Evolutionary conservation across 106 monocot species (phyloP).

Genomic region (Chionographis japonica): DNA sequence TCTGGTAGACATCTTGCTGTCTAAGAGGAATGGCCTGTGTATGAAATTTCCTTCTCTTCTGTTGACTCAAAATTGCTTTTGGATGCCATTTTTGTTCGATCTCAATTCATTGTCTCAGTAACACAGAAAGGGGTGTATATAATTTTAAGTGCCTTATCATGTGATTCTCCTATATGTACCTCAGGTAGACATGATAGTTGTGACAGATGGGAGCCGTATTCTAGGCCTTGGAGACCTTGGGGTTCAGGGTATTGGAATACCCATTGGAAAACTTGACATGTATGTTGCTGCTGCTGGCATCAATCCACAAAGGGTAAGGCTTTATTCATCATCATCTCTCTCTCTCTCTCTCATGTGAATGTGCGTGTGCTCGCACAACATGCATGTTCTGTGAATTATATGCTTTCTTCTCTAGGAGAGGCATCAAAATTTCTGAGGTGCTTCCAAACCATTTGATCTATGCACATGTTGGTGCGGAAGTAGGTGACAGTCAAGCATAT

Average conservation of each 20-base stretch:
- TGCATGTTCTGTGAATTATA: too few species aligned
- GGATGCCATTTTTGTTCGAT: background rate
- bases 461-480: too few species aligned
- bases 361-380: too few species aligned
- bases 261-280: conserved; percentile 98
- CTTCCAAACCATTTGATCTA: too few species aligned
- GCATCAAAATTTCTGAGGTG: too few species aligned
- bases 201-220: conserved; percentile 99
- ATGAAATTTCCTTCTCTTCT: too few species aligned
- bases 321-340: background rate
- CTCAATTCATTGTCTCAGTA: background rate
- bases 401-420: too few species aligned
- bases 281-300: conserved; percentile 99
- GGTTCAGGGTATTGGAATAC: conserved; percentile 99
- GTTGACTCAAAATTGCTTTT: background rate
- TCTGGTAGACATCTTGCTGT: too few species aligned
- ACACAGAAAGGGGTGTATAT: background rate
- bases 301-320: conserved; percentile 90
- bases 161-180: conserved; percentile 1
- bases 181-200: conserved; percentile 97
- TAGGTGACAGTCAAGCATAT: too few species aligned
- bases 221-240: conserved; percentile 98
- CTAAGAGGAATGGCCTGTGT: too few species aligned
- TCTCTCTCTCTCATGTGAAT: too few species aligned
- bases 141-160: background rate